phyloP scores from a whole-genome alignment of 495 filamentous ascomycete genomes.

The Aspergillus kassunensis region DNA sequence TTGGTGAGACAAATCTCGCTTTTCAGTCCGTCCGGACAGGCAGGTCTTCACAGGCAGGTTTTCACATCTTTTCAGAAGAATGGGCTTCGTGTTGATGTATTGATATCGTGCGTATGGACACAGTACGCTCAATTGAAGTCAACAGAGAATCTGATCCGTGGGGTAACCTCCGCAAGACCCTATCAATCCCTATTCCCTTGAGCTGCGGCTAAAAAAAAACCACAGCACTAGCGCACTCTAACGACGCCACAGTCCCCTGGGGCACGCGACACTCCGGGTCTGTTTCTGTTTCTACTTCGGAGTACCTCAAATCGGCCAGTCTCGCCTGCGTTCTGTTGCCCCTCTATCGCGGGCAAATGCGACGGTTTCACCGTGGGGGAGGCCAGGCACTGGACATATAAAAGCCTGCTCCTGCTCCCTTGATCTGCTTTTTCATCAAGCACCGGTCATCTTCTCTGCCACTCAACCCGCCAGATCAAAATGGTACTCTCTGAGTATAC shows the following conservation, averaged over 20 bases:
- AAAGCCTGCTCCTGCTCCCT: not conserved
- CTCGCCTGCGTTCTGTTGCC: not conserved
- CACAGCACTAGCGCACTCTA: not conserved
- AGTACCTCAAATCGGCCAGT: not conserved
- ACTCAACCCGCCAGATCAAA: conserved; percentile 24
- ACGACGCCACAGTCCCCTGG: not conserved
- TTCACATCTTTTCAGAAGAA: too few species aligned
- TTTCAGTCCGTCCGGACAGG: too few species aligned
- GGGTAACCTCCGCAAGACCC: not conserved
- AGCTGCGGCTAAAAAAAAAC: not conserved
- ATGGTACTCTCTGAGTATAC: conserved; percentile 55
- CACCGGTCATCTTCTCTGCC: not conserved
- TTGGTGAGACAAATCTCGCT: not conserved
- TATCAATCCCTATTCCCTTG: not conserved
- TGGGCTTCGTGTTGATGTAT: too few species aligned
- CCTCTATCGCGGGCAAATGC: not conserved
- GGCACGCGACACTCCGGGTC: conserved; percentile 1
- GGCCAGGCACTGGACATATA: not conserved
- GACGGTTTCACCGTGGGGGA: not conserved
- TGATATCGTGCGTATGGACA: not conserved
- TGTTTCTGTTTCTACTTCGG: not conserved
- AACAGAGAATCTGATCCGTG: not conserved
- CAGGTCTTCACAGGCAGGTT: too few species aligned
- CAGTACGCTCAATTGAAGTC: too few species aligned
- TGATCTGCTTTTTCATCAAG: not conserved